Evolutionary conservation across 2,329 filamentous ascomycete genomes (phyloP).

Genomic region (Hypoxylon sp.): DNA sequence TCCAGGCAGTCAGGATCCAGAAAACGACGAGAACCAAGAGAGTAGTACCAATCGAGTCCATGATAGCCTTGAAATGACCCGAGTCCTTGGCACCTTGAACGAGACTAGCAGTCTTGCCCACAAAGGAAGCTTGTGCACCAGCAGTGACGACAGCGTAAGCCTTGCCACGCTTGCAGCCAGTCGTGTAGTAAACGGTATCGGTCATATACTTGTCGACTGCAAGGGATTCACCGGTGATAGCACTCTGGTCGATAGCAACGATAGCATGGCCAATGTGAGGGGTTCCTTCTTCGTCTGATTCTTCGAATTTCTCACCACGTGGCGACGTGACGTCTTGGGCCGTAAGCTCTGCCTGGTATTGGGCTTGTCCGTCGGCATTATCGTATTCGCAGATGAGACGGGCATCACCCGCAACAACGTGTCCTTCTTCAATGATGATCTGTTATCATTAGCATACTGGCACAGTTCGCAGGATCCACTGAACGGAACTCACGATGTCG

Average conservation of each 20-base stretch:
- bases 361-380: slow-evolving; percentile 74
- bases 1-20: slow-evolving; percentile 79
- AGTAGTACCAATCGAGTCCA: slow-evolving; percentile 81
- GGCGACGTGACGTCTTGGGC: slow-evolving; percentile 66
- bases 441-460: slow-evolving; percentile 49
- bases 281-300: slow-evolving; percentile 70
- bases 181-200: slow-evolving; percentile 80
- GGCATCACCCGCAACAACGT: slow-evolving; percentile 76
- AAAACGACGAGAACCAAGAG: slow-evolving; percentile 80
- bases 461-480: neutral
- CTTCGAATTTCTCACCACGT: slow-evolving; percentile 73
- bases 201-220: slow-evolving; percentile 82
- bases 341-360: slow-evolving; percentile 76
- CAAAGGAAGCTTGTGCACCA: slow-evolving; percentile 78
- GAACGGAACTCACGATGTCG: slow-evolving; percentile 71
- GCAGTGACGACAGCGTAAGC: slow-evolving; percentile 75
- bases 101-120: slow-evolving; percentile 78
- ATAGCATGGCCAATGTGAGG: slow-evolving; percentile 74
- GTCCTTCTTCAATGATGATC: slow-evolving; percentile 78
- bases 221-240: slow-evolving; percentile 81
- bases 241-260: slow-evolving; percentile 79
- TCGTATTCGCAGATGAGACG: slow-evolving; percentile 80
- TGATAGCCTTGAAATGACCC: slow-evolving; percentile 84
- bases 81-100: slow-evolving; percentile 79
- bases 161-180: slow-evolving; percentile 82